These are phyloP conservation scores for Candida alai DNA, from an alignment of 805 yeast genomes.

Conservation along the genomic window DNA sequence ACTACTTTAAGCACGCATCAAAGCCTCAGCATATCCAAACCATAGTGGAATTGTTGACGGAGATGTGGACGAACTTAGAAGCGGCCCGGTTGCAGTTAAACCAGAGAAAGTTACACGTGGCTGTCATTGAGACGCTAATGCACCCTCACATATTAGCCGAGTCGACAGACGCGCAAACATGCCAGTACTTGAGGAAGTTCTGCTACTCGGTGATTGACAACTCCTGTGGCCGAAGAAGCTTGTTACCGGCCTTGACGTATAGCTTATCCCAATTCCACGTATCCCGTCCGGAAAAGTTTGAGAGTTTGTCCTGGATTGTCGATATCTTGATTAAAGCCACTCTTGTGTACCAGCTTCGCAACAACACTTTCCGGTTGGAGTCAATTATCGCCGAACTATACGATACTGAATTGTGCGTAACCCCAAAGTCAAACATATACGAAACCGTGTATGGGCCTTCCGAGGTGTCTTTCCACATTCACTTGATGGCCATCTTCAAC, in stretches of 20 bases:
- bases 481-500: slow-evolving; percentile 45
- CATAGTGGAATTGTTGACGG: slow-evolving; percentile 31
- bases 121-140: slow-evolving; percentile 49
- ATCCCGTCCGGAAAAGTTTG: slow-evolving; percentile 28
- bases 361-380: slow-evolving; percentile 58
- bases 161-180: slow-evolving; percentile 26
- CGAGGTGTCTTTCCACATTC: slow-evolving; percentile 53
- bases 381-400: slow-evolving; percentile 49
- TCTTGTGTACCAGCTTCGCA: slow-evolving; percentile 49
- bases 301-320: slow-evolving; percentile 47
- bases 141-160: slow-evolving; percentile 36
- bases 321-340: slow-evolving; percentile 44
- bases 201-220: slow-evolving; percentile 43
- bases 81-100: slow-evolving; percentile 59
- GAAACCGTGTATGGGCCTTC: slow-evolving; percentile 48
- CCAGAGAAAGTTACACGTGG: slow-evolving; percentile 61
- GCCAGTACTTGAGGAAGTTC: slow-evolving; percentile 25
- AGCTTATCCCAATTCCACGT: slow-evolving; percentile 44
- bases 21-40: slow-evolving; percentile 9
- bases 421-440: slow-evolving; percentile 31
- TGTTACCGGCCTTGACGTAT: slow-evolving; percentile 57
- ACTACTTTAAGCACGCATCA: slow-evolving; percentile 10
- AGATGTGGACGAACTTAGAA: slow-evolving; percentile 57
- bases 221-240: slow-evolving; percentile 60
- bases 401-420: slow-evolving; percentile 39